Base-by-base conservation (phyloP, 495 filamentous ascomycete genomes). In the Lasiosphaeria hispida region DNA sequence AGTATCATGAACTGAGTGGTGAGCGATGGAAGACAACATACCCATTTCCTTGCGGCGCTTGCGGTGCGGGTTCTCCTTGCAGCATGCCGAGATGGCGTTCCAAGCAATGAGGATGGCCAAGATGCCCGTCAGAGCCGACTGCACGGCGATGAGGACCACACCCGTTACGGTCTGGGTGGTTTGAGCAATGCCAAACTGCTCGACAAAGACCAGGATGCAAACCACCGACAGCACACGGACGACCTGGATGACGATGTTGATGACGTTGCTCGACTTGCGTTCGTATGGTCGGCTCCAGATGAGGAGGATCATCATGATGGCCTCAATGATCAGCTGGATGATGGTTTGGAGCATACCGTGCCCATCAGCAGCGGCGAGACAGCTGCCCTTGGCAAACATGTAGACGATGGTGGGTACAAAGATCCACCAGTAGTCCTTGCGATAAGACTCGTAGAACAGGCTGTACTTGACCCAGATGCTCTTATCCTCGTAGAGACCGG, bases 381-480 rank as follows among this genome's bases (percentile, higher is more conserved):
- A 85, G 42, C 84, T 88, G 44, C 92, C 92, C 73, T 91, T 95
- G 63, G 84, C 87, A 65, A 97, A 93, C 79, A 93, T 90, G 78
- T 97, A 98, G 53, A 94, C 48, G 72, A 98, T 96, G 44, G 82
- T 79, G 7, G 94, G 94, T 10, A 98, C 81, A 70, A 98, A 98
- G 8, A 97, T 69, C 92, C 92, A 97, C 93, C 93, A 98, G 74
- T 91, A 95, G 61, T 87, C 85, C 66, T 86, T 88, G 72, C 92
- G 91, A 74, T 94, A 97, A 62, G 86, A 87, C 63, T 98, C 94
- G 73, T 98, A 98, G 78, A 98, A 98, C 36, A 97, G 77, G 65
- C 89, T 95, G 79, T 98, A 98, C 72, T 92, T 95, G 63, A 88
- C 80, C 93, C 95, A 96, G 48, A 87, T 89, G 53, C 88, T 84